Evolutionary conservation across 306 rosid species (phyloP).

Genomic region (Fragaria iinumae): DNA sequence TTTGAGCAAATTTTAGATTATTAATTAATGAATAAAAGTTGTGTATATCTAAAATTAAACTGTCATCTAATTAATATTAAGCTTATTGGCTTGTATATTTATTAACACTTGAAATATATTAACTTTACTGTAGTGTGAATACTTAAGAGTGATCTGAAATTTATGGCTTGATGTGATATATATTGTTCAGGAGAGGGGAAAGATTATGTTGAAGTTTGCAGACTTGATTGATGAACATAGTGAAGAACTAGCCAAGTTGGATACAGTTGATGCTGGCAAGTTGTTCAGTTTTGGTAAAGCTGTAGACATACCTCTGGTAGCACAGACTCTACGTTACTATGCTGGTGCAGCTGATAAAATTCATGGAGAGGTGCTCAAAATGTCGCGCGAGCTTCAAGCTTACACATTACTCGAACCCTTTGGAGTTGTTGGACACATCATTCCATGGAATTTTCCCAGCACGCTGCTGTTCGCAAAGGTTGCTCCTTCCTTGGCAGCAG

Average conservation of each 20-base stretch:
- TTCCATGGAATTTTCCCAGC: slow-evolving; percentile 85
- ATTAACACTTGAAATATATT: not conserved
- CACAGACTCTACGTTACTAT: slow-evolving; percentile 53
- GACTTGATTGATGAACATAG: slow-evolving; percentile 56
- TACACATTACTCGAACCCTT: slow-evolving; percentile 75
- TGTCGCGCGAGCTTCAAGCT: slow-evolving; percentile 46
- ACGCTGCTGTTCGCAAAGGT: slow-evolving; percentile 50
- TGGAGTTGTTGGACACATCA: slow-evolving; percentile 81
- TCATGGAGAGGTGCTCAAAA: slow-evolving; percentile 67
- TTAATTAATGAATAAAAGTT: too few species aligned
- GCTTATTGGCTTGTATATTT: not conserved
- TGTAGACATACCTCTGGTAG: slow-evolving; percentile 49
- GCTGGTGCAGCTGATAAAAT: slow-evolving; percentile 92
- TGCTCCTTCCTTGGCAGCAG: slow-evolving; percentile 81
- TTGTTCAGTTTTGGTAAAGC: slow-evolving; percentile 36
- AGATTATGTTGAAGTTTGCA: slow-evolving; percentile 60
- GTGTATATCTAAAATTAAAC: too few species aligned
- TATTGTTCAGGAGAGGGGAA: slow-evolving; percentile 55
- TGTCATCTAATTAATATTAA: not conserved
- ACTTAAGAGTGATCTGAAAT: not conserved
- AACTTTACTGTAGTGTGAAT: not conserved
- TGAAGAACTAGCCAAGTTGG: slow-evolving; percentile 71
- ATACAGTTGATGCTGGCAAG: slow-evolving; percentile 68
- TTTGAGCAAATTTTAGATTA: too few species aligned
- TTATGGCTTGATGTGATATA: not conserved